phyloP scores from a whole-genome alignment of 768 basidiomycete species.

The Gelatoporia subvermispora region DNA sequence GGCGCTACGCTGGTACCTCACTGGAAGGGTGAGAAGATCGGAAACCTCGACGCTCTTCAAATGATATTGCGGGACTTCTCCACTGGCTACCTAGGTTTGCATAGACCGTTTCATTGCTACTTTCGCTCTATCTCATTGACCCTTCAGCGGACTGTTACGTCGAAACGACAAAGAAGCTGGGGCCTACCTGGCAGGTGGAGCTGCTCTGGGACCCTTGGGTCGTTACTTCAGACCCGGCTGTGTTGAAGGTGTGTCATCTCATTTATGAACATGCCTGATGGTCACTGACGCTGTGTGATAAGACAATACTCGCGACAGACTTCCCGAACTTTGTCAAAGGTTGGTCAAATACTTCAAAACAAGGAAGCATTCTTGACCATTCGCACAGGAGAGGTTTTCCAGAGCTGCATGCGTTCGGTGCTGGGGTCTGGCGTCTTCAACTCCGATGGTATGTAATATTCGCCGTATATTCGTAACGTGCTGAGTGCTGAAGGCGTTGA shows the following conservation, averaged over 20 bases:
- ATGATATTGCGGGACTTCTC: conserved; percentile 14
- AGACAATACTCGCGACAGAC: conserved; percentile 39
- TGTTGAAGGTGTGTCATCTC: conserved; percentile 27
- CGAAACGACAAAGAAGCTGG: conserved; percentile 21
- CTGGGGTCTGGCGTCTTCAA: conserved; percentile 55
- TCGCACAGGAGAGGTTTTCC: conserved; percentile 28
- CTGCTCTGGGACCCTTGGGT: conserved; percentile 17
- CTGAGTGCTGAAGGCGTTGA: neutral
- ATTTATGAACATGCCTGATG: neutral
- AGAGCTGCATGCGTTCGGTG: conserved; percentile 25
- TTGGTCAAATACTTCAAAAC: conserved; percentile 1
- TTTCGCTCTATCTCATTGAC: neutral
- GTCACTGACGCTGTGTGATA: conserved; percentile 1
- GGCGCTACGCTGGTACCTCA: conserved; percentile 22
- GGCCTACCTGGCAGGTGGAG: conserved; percentile 13
- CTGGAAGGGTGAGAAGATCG: conserved; percentile 27
- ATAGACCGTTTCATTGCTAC: too few species aligned
- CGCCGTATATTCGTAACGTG: neutral
- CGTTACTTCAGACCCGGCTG: conserved; percentile 16
- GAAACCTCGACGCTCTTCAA: conserved; percentile 30
- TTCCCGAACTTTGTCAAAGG: conserved; percentile 43
- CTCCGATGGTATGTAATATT: conserved; percentile 35
- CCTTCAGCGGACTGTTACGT: conserved; percentile 19
- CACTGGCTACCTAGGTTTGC: conserved; percentile 24
- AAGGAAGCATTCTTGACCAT: neutral